Evolutionary conservation across 768 basidiomycete species (phyloP).

Genomic region (Russula foetens): DNA sequence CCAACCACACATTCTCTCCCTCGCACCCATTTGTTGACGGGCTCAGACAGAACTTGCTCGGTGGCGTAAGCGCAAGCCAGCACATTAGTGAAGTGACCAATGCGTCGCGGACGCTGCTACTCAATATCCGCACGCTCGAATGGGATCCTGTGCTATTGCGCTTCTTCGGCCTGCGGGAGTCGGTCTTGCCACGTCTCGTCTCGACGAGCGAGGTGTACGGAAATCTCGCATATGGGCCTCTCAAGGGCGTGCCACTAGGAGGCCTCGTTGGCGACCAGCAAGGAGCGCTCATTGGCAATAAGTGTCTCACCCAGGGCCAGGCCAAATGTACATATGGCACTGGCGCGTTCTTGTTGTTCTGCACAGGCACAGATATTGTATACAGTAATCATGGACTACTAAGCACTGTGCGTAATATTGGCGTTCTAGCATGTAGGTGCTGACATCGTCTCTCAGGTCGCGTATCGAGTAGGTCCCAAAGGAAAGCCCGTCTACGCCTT

Average conservation of each 20-base stretch:
- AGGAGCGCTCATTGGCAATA: constrained; percentile 93
- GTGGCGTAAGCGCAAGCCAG: constrained; percentile 56
- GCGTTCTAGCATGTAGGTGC: not conserved
- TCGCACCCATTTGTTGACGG: not conserved
- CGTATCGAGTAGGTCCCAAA: constrained; percentile 77
- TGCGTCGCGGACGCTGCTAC: constrained; percentile 90
- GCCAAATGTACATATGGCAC: constrained; percentile 99
- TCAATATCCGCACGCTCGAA: constrained; percentile 70
- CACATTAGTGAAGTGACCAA: constrained; percentile 94
- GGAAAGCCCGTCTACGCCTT: constrained; percentile 84
- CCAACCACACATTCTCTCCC: not conserved
- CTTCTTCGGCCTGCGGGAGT: constrained; percentile 77
- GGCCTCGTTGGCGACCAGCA: constrained; percentile 99
- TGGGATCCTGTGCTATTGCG: constrained; percentile 80
- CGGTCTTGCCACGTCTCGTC: constrained; percentile 78
- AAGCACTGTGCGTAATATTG: constrained; percentile 54
- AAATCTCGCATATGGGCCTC: constrained; percentile 52
- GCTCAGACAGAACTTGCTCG: constrained; percentile 62
- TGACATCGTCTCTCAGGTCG: constrained; percentile 44
- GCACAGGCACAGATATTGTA: constrained; percentile 83
- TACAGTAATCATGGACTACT: constrained; percentile 80
- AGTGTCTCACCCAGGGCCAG: constrained; percentile 80
- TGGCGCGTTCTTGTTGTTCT: constrained; percentile 93
- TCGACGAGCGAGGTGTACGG: constrained; percentile 94
- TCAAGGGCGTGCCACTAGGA: constrained; percentile 75